Percentiles rank a stretch among this genome's conserved stretches.
Conservation (phyloP, 345 rosid genomes). For the Garcia nutans region DNA sequence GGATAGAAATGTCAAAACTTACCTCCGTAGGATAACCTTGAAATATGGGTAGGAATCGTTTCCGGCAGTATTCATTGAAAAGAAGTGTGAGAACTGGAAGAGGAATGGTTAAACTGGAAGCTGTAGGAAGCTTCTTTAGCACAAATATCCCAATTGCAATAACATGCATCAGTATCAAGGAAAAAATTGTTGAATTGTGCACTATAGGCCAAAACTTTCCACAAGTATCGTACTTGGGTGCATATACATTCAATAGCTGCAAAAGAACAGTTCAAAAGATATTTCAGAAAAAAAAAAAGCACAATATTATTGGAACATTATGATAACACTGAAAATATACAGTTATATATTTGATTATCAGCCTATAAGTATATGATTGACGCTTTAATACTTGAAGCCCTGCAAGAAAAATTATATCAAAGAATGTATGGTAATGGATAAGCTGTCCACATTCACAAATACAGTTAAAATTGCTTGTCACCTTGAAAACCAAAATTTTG, state of each 20-base stretch:
- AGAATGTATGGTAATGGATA: neutral
- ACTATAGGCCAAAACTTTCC: slow-evolving; percentile 85
- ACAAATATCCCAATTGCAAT: slow-evolving; percentile 86
- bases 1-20: neutral
- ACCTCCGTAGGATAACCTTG: slow-evolving; percentile 80
- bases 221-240: slow-evolving; percentile 68
- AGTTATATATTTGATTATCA: neutral
- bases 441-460: neutral
- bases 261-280: slow-evolving; percentile 9
- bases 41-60: slow-evolving; percentile 67
- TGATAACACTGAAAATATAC: neutral
- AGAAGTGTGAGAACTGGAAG: slow-evolving; percentile 76
- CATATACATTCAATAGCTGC: slow-evolving; percentile 80
- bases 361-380: neutral
- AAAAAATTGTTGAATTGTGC: slow-evolving; percentile 66
- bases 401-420: neutral
- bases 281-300: neutral
- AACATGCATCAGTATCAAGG: slow-evolving; percentile 79
- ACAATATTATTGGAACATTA: neutral
- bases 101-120: slow-evolving; percentile 68
- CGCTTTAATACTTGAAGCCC: neutral
- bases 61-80: slow-evolving; percentile 72
- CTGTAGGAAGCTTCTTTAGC: slow-evolving; percentile 70
- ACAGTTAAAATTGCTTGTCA: neutral
- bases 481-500: neutral